Evolutionary conservation across 345 rosid genomes (phyloP).

Genomic region (Eutrema japonicum): DNA sequence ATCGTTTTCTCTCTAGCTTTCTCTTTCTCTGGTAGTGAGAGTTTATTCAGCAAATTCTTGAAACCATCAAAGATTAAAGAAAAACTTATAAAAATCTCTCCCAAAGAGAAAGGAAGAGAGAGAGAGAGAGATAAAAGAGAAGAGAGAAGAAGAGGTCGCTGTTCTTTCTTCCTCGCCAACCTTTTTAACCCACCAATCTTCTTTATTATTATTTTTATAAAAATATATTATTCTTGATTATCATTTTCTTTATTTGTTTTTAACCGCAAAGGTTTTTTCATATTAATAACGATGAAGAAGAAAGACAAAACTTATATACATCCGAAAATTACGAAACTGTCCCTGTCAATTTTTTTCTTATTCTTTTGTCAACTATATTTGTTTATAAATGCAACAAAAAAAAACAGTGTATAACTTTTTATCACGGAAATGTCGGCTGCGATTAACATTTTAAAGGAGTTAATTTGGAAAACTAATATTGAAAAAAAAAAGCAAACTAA

Average conservation of each 20-base stretch:
- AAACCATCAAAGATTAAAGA: constrained; percentile 31
- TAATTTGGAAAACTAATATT: constrained; percentile 29
- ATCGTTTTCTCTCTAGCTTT: constrained; percentile 59
- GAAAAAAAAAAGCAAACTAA: neutral
- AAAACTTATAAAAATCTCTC: constrained; percentile 33
- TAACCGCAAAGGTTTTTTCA: neutral
- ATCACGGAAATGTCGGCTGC: constrained; percentile 41
- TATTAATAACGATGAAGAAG: constrained; percentile 30
- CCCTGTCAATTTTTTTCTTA: constrained; percentile 18
- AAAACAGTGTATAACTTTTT: neutral
- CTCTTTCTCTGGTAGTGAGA: constrained; percentile 44
- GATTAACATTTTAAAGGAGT: constrained; percentile 29
- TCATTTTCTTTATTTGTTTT: constrained; percentile 4
- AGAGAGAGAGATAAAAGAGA: constrained; percentile 3
- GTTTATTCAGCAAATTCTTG: constrained; percentile 43
- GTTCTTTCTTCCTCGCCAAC: constrained; percentile 54
- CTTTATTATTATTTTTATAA: constrained; percentile 25
- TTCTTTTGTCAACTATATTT: constrained; percentile 23
- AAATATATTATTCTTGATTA: neutral
- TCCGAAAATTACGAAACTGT: constrained; percentile 14
- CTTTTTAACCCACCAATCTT: constrained; percentile 44
- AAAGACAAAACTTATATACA: constrained; percentile 30
- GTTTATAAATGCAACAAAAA: neutral
- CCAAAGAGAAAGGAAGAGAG: constrained; percentile 48
- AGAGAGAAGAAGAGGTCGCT: constrained; percentile 45